Percentiles rank a stretch among this genome's conserved stretches.
Conservation (phyloP, 2,329 filamentous ascomycete species). For the Elsinoe arachidis region DNA sequence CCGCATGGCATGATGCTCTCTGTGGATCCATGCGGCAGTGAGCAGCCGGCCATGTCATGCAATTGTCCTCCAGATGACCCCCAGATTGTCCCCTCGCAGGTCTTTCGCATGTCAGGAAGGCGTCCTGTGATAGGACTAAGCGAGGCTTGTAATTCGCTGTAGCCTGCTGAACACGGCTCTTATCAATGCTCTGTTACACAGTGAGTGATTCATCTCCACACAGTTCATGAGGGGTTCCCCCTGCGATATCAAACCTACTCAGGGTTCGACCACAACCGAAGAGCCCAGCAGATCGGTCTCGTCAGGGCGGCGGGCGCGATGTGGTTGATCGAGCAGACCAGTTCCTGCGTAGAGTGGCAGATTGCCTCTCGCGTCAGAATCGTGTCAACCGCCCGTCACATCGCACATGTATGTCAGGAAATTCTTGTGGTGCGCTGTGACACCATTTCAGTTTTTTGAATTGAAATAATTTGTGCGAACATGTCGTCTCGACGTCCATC, state of each 20-base stretch:
- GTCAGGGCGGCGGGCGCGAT: not conserved
- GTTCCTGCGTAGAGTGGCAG: not conserved
- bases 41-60: too few species aligned
- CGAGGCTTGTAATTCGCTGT: not conserved
- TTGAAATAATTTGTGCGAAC: too few species aligned
- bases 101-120: not conserved
- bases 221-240: not conserved
- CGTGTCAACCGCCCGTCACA: not conserved
- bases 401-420: not conserved
- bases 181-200: not conserved
- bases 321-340: too few species aligned
- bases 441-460: not conserved
- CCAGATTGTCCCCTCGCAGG: too few species aligned
- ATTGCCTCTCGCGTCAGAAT: conserved; percentile 1
- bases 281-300: conserved; percentile 7
- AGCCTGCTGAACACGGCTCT: not conserved
- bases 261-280: not conserved
- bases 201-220: not conserved
- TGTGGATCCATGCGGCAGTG: too few species aligned
- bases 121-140: not conserved
- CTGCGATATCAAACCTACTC: not conserved
- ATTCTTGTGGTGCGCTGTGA: not conserved
- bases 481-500: too few species aligned
- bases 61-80: too few species aligned
- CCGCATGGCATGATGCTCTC: too few species aligned